Conservation (phyloP, 140 eudicot genomes). For the Bidens hawaiensis region DNA sequence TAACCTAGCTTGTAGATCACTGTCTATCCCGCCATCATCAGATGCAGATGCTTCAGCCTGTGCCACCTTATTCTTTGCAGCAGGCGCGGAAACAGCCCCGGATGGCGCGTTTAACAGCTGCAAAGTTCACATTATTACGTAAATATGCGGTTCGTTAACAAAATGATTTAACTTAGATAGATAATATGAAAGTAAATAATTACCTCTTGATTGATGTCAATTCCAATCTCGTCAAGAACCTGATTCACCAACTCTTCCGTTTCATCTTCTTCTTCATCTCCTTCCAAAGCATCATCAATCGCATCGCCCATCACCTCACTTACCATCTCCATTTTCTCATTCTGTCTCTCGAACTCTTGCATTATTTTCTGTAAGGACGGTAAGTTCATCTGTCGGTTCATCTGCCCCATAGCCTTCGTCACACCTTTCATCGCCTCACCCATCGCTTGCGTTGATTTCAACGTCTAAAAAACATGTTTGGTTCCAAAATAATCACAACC, state of each 20-base stretch:
- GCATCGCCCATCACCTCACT: conserved; percentile 81
- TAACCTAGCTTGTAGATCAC: conserved; percentile 76
- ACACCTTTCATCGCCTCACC: conserved; percentile 90
- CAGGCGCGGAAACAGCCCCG: conserved; percentile 48
- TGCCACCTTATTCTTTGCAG: conserved; percentile 51
- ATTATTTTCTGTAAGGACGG: conserved; percentile 67
- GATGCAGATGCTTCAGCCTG: conserved; percentile 54
- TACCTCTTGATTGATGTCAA: conserved; percentile 69
- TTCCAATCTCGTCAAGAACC: conserved; percentile 78
- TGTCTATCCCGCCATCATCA: conserved; percentile 65
- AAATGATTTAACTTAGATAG: background rate
- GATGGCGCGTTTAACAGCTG: conserved; percentile 76
- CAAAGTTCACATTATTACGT: conserved; percentile 6
- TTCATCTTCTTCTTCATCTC: conserved; percentile 75
- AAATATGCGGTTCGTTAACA: background rate
- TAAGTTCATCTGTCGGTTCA: conserved; percentile 76
- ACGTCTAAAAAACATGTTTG: conserved; percentile 32
- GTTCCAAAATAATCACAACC: background rate
- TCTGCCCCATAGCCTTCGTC: conserved; percentile 80
- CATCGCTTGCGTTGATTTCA: conserved; percentile 83
- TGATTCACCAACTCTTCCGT: conserved; percentile 72
- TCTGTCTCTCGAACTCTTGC: conserved; percentile 73
- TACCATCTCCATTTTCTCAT: conserved; percentile 71
- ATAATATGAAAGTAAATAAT: background rate
- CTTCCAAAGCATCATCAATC: conserved; percentile 78